Conservation (phyloP, 768 basidiomycete genomes). For the Pulveroboletus frians region DNA sequence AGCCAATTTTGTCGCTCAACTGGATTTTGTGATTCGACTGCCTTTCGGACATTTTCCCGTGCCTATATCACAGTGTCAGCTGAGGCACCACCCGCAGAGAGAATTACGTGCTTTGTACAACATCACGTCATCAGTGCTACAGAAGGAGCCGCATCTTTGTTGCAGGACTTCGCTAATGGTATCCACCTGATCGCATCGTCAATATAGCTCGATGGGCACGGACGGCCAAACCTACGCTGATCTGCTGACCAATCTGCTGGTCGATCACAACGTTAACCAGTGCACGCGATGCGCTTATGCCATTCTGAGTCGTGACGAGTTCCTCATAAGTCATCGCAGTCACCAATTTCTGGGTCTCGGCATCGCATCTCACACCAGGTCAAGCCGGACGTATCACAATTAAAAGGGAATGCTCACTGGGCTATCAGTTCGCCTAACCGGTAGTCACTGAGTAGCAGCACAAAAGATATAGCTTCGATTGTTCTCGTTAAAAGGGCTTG, state of each 20-base stretch:
- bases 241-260: slow-evolving; percentile 95
- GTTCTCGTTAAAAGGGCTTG: slow-evolving; percentile 72
- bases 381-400: slow-evolving; percentile 1
- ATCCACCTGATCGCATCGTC: slow-evolving; percentile 62
- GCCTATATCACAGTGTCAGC: slow-evolving; percentile 47
- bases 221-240: slow-evolving; percentile 57
- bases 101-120: slow-evolving; percentile 72
- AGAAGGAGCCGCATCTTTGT: slow-evolving; percentile 93
- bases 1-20: slow-evolving; percentile 75
- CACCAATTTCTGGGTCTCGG: slow-evolving; percentile 65
- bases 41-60: slow-evolving; percentile 87
- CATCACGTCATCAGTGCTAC: slow-evolving; percentile 97
- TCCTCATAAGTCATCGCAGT: slow-evolving; percentile 76
- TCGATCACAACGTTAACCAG: slow-evolving; percentile 95
- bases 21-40: slow-evolving; percentile 72
- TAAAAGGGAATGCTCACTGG: slow-evolving; percentile 46
- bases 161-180: slow-evolving; percentile 94
- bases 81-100: not conserved
- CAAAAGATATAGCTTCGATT: slow-evolving; percentile 91
- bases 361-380: slow-evolving; percentile 54
- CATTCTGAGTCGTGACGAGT: slow-evolving; percentile 78
- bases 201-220: not conserved
- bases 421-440: slow-evolving; percentile 78
- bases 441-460: slow-evolving; percentile 90
- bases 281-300: slow-evolving; percentile 81